A percentile compares a stretch with the other conserved stretches of the same genome.
These are phyloP conservation scores for Ceratocystis albifundus DNA, from an alignment of 2,329 filamentous ascomycete species.

Conservation along the genomic window DNA sequence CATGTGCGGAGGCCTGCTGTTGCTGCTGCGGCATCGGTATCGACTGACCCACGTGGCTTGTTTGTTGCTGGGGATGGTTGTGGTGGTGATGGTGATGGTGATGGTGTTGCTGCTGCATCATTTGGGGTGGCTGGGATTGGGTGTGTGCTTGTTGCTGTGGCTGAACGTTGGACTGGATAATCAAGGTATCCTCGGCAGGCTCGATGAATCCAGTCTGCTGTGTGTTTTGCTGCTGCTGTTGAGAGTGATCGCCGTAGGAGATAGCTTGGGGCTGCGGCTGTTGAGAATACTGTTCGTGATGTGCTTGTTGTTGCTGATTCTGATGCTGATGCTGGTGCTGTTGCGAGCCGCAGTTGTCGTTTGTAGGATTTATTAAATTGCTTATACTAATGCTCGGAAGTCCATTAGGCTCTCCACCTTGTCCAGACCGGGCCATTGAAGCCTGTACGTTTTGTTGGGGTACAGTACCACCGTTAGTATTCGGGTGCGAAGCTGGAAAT, in stretches of 20 bases:
- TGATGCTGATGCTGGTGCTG: slow-evolving; percentile 24
- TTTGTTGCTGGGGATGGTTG: slow-evolving; percentile 50
- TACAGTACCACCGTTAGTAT: slow-evolving; percentile 10
- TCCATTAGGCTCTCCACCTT: slow-evolving; percentile 24
- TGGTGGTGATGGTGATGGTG: no score
- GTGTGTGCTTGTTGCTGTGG: slow-evolving; percentile 21
- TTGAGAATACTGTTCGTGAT: slow-evolving; percentile 3
- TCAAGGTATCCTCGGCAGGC: slow-evolving; percentile 22
- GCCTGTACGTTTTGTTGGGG: slow-evolving; percentile 3
- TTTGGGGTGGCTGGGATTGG: slow-evolving; percentile 26
- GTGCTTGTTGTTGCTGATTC: slow-evolving; percentile 17
- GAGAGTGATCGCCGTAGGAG: background rate
- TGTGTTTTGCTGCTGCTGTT: slow-evolving; percentile 39
- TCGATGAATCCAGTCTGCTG: slow-evolving; percentile 20
- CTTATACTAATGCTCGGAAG: slow-evolving; percentile 30
- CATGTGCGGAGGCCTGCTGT: slow-evolving; percentile 20
- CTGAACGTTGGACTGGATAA: slow-evolving; percentile 27
- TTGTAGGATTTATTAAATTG: slow-evolving; percentile 24
- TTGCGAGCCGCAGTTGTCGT: slow-evolving; percentile 24
- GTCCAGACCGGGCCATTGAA: slow-evolving; percentile 7
- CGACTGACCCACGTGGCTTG: slow-evolving; percentile 14
- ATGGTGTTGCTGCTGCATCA: slow-evolving; percentile 16
- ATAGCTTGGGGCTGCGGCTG: background rate
- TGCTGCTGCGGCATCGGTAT: slow-evolving; percentile 17
- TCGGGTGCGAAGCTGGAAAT: slow-evolving; percentile 1